Base-by-base conservation (phyloP, 169 alveolate genomes). In the Cryptosporidium canis region DNA sequence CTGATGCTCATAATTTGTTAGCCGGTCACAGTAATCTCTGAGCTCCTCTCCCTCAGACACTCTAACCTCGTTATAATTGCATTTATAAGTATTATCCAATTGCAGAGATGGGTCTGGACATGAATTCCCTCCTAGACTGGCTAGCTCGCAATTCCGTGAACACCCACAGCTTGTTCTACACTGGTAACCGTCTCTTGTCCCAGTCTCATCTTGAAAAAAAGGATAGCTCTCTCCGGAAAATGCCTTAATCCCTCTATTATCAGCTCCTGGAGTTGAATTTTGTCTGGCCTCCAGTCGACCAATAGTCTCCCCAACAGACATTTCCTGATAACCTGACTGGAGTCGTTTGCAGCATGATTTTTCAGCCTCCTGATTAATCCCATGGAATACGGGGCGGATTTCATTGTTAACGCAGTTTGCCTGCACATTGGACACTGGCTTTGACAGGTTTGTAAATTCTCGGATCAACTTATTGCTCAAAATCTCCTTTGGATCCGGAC, bases 401-500 rank as follows among this genome's bases (percentile, higher is more conserved):
- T n/a, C n/a, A n/a, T n/a, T n/a, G n/a, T n/a, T n/a, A n/a, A n/a
- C n/a, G n/a, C n/a, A n/a, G 45, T 27, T 67, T 41, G 4, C 53
- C 6, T 12, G 18, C 21, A n/a, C 21, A 18, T 14, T 41, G 3
- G 87, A 77, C 45, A 61, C 0, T 27, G 24, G 58, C 24, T 55
- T 12, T 21, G 55, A n/a, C 24, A 37, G 41, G 6, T 11, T 31
- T 58, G 39, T 77, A 63, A 55, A 58, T 29, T 39, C 63, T 1
- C 4, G 1, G 24, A 77, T 16, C 3, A 39, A 37, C 18, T 21
- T 21, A 29, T 55, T 44, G 8, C 61, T 43, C 53, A 77, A 61
- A 27, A 77, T 61, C 24, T 77, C 77, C 16, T 35, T 21, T 35
- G 87, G 87, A 6, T 77, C 63, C 5, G 87, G 87, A 18, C 87